These are phyloP conservation scores for Veloboletus limbatus DNA, from an alignment of 1,284 basidiomycete genomes.

Conservation along the genomic window DNA sequence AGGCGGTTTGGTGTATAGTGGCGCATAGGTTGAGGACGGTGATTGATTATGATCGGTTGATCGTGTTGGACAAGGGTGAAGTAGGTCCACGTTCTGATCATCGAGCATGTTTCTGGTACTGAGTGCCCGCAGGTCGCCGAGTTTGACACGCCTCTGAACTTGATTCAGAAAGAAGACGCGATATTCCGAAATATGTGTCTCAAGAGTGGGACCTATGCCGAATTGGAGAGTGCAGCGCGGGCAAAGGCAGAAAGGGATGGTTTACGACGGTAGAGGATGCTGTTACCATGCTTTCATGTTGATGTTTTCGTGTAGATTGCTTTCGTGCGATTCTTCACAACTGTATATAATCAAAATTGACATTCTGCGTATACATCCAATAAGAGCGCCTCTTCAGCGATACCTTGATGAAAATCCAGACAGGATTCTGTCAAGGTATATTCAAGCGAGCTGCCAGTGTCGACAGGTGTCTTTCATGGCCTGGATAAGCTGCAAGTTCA, in stretches of 20 bases:
- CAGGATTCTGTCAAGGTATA: too few relatives aligned
- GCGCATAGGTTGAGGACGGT: conserved; percentile 56
- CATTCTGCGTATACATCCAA: too few relatives aligned
- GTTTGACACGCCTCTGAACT: conserved; percentile 77
- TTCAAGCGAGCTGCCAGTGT: too few relatives aligned
- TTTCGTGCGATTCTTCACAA: too few relatives aligned
- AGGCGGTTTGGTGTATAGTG: conserved; percentile 29
- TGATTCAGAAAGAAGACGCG: conserved; percentile 71
- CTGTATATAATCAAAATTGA: too few relatives aligned
- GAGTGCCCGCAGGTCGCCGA: conserved; percentile 53
- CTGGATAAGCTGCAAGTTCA: too few relatives aligned
- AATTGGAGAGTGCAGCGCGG: conserved; percentile 62
- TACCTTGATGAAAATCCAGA: too few relatives aligned
- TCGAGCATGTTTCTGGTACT: background rate
- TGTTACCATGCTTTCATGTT: background rate
- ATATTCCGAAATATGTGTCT: conserved; percentile 80
- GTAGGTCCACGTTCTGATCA: conserved; percentile 3
- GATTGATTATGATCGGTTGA: conserved; percentile 63
- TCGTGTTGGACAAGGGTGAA: conserved; percentile 67
- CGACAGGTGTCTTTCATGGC: too few relatives aligned
- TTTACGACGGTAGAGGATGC: background rate
- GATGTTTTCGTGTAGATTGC: background rate
- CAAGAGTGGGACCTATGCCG: conserved; percentile 74
- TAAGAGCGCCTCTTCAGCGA: too few relatives aligned
- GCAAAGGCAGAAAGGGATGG: conserved; percentile 40